Percentiles rank a stretch among this genome's conserved stretches.
Evolutionary conservation across 495 filamentous ascomycete genomes (phyloP).

Genomic region (Daldinia bambusicola): DNA sequence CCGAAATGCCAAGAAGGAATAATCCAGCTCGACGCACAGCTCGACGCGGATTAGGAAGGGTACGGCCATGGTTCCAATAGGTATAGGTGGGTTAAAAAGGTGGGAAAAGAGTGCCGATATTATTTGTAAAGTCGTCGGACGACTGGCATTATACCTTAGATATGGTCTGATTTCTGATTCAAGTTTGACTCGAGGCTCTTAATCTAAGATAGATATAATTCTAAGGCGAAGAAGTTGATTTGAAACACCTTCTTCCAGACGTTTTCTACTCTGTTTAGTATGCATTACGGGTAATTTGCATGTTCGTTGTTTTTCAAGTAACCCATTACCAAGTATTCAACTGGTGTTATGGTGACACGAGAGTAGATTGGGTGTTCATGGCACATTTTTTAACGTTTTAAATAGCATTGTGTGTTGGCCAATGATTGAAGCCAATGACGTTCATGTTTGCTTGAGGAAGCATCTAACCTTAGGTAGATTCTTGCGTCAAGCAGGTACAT

Average conservation of each 20-base stretch:
- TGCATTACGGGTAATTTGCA: too few relatives aligned
- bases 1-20: slow-evolving; percentile 76
- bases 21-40: not conserved
- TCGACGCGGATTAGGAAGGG: not conserved
- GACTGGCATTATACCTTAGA: not conserved
- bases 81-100: not conserved
- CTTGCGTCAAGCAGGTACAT: slow-evolving; percentile 3
- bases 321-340: too few relatives aligned
- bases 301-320: too few relatives aligned
- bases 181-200: not conserved
- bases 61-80: not conserved
- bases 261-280: too few relatives aligned
- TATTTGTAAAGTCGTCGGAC: not conserved
- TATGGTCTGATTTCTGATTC: not conserved
- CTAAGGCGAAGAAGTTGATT: too few relatives aligned
- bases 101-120: not conserved
- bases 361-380: too few relatives aligned
- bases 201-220: not conserved
- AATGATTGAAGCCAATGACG: slow-evolving; percentile 4
- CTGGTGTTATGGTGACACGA: too few relatives aligned
- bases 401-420: not conserved
- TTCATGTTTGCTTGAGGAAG: not conserved
- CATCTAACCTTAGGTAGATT: not conserved
- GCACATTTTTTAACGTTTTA: not conserved
- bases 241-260: too few relatives aligned